Conservation (phyloP, 2,329 filamentous ascomycete genomes). For the Orbilia ellipsospora region DNA sequence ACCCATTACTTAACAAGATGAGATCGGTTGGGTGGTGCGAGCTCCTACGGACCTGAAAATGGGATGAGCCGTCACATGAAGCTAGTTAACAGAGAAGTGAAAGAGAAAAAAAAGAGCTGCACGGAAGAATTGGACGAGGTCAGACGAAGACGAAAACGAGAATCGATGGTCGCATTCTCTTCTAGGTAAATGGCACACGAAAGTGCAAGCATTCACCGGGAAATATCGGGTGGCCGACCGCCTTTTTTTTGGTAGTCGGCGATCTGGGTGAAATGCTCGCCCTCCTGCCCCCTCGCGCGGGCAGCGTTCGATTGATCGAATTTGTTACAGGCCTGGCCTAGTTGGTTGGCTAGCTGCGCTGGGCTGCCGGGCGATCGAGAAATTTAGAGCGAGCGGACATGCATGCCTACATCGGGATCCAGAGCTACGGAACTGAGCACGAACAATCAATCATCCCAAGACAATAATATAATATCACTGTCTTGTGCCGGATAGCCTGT, state of each 20-base stretch:
- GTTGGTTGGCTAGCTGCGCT: no score
- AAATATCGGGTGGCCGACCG: conserved; percentile 52
- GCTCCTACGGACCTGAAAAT: conserved; percentile 48
- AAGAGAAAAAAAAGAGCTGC: background rate
- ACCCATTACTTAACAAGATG: background rate
- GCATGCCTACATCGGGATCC: conserved; percentile 50
- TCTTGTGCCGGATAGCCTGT: conserved; percentile 23
- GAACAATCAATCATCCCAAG: background rate
- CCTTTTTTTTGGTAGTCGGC: conserved; percentile 52
- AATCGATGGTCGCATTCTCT: conserved; percentile 21
- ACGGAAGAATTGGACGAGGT: conserved; percentile 1
- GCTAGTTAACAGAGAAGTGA: conserved; percentile 3
- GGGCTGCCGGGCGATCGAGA: conserved; percentile 18
- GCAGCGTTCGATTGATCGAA: background rate
- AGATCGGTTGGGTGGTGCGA: conserved; percentile 11
- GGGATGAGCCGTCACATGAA: conserved; percentile 52
- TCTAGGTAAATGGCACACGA: conserved; percentile 30
- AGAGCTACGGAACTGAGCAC: conserved; percentile 21
- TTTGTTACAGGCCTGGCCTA: no score
- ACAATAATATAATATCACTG: background rate
- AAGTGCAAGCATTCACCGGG: conserved; percentile 49
- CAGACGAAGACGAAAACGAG: conserved; percentile 19
- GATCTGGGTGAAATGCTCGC: conserved; percentile 34
- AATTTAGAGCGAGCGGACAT: conserved; percentile 12
- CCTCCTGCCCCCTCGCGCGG: background rate